phyloP scores from a whole-genome alignment of 306 rosid genomes.

The Lotus japonicus region DNA sequence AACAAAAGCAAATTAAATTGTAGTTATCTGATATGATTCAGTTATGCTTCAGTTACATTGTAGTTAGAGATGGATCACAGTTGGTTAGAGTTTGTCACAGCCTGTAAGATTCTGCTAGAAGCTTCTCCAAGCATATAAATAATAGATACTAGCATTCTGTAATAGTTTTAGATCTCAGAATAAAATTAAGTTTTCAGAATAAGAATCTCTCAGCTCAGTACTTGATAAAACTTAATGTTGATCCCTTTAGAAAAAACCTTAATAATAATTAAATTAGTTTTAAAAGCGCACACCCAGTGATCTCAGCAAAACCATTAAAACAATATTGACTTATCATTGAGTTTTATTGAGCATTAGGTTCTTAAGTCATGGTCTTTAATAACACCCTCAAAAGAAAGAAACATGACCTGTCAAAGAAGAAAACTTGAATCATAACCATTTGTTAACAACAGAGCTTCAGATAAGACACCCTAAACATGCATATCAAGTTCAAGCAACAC shows the following conservation, averaged over 20 bases:
- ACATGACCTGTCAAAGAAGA: neutral
- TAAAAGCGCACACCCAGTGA: neutral
- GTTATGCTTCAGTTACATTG: no score
- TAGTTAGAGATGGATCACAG: no score
- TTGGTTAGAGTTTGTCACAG: no score
- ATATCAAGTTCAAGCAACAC: conserved; percentile 13
- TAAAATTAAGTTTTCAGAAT: no score
- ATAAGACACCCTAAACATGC: neutral
- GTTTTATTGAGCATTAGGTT: neutral
- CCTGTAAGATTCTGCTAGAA: no score
- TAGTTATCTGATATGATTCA: no score
- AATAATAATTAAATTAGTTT: neutral
- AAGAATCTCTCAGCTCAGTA: neutral
- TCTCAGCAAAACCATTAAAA: neutral
- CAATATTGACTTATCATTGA: neutral
- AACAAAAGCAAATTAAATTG: neutral
- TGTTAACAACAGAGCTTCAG: neutral
- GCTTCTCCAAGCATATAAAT: no score
- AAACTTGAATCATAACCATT: neutral
- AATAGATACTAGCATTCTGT: no score
- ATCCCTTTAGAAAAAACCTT: neutral
- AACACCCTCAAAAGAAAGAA: neutral
- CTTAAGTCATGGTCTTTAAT: neutral
- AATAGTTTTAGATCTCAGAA: no score
- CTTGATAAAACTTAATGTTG: neutral